Evolutionary conservation across 2,329 filamentous ascomycete species (phyloP), one percentile per base, ranked within the genome.

Genomic region (Mariannaea sp.): DNA sequence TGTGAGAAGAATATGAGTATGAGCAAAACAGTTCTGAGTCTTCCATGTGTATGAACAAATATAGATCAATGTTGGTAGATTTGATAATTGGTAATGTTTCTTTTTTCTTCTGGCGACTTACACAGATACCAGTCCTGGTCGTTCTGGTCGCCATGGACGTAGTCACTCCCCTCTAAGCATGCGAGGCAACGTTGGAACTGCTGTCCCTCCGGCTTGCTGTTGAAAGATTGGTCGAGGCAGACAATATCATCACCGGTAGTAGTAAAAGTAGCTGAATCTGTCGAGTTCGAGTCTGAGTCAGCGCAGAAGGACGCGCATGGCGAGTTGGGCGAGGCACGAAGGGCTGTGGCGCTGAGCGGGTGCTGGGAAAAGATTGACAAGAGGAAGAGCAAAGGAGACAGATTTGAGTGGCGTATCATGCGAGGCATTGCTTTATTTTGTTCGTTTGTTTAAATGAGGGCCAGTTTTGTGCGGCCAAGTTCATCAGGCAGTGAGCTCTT

Each of bases 71-170:
- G n/a, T n/a, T n/a, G n/a, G n/a, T n/a, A n/a, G n/a, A n/a, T n/a
- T n/a, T n/a, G n/a, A n/a, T n/a, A n/a, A n/a, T n/a, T n/a, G n/a
- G n/a, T n/a, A n/a, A n/a, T n/a, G n/a, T n/a, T n/a, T n/a, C n/a
- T n/a, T n/a, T n/a, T n/a, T n/a, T n/a, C n/a, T n/a, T n/a, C n/a
- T n/a, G 29, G 7, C 10, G n/a, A 70, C 80, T 70, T 73, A 83
- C 80, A 82, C 36, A 83, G 60, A 56, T 83, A 83, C 80, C 80
- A 83, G 41, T 73, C 71, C 55, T 80, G 78, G 57, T 84, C 81
- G 49, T 68, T 82, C 67, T 83, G 80, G 6, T 53, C 51, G 1
- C 74, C 78, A 29, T 77, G 70, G 3, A 70, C 64, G 55, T 75
- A 81, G 8, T 71, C 73, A 67, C 80, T 83, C 22, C 74, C 74